Evolutionary conservation across 1,284 basidiomycete species (phyloP).

Genomic region (Grifola frondosa): DNA sequence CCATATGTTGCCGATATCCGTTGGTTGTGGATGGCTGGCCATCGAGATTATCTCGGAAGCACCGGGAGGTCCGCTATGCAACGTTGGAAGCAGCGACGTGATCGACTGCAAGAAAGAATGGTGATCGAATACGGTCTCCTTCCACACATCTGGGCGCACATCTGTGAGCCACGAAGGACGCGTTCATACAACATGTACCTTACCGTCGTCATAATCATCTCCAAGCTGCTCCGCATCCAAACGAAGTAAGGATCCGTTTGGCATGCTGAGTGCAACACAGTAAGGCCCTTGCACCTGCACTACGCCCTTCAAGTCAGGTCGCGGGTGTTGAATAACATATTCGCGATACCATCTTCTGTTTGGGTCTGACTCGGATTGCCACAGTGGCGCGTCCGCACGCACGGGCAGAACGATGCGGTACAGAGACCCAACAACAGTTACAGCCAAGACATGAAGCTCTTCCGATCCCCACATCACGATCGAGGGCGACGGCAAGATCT

Average conservation of each 20-base stretch:
- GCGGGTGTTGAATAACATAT: conserved; percentile 48
- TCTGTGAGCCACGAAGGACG: too few species aligned
- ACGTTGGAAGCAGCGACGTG: conserved; percentile 62
- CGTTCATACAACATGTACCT: too few species aligned
- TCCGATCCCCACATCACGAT: conserved; percentile 59
- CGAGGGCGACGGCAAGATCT: conserved; percentile 65
- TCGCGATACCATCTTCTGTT: conserved; percentile 64
- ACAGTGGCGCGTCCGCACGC: conserved; percentile 50
- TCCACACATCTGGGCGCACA: conserved; percentile 60
- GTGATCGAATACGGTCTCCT: conserved; percentile 61
- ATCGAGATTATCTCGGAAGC: conserved; percentile 64
- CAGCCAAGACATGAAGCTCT: conserved; percentile 70
- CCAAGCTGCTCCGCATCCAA: conserved; percentile 62
- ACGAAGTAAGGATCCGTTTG: conserved; percentile 71
- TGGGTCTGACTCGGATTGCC: conserved; percentile 52
- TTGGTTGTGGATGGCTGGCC: conserved; percentile 67
- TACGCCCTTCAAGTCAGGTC: conserved; percentile 45
- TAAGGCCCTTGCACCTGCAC: conserved; percentile 72
- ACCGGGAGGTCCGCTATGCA: conserved; percentile 44
- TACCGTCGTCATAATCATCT: conserved; percentile 55
- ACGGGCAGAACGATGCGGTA: conserved; percentile 74
- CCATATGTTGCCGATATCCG: conserved; percentile 73
- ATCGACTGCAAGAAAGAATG: conserved; percentile 62
- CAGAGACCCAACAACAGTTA: conserved; percentile 72
- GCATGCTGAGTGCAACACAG: conserved; percentile 64